Conservation (phyloP, 169 alveolate genomes). For the Cyclospora cayetanensis region DNA sequence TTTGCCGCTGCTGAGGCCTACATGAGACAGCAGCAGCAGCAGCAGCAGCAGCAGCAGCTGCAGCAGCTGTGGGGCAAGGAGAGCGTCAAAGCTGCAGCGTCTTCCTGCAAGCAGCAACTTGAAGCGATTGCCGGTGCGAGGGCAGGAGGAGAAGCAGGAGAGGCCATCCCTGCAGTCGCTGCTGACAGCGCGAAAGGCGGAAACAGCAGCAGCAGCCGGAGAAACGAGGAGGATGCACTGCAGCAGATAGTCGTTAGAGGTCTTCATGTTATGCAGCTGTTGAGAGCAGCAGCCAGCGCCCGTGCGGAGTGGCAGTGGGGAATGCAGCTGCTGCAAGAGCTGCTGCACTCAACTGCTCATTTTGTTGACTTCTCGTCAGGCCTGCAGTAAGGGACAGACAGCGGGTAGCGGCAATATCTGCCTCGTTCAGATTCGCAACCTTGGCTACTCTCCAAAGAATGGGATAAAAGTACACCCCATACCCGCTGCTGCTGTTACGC, state of each 20-base stretch:
- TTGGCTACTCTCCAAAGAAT: background rate
- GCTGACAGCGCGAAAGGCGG: slow-evolving; percentile 1
- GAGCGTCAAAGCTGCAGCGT: background rate
- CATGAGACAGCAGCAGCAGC: background rate
- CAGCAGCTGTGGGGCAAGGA: background rate
- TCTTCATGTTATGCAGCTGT: slow-evolving; percentile 18
- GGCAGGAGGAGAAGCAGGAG: background rate
- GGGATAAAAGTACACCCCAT: background rate
- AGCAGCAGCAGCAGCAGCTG: background rate
- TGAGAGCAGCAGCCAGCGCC: background rate
- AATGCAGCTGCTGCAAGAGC: background rate
- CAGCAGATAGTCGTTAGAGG: slow-evolving; percentile 1
- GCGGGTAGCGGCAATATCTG: background rate
- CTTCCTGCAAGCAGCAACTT: slow-evolving; percentile 12
- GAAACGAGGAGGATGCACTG: background rate
- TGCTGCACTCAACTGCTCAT: slow-evolving; percentile 33
- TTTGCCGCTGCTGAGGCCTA: slow-evolving; percentile 38
- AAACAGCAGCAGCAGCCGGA: slow-evolving; percentile 48
- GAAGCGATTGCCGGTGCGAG: background rate
- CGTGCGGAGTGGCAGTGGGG: background rate
- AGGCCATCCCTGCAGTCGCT: background rate
- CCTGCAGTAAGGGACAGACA: slow-evolving; percentile 11
- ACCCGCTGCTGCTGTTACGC: background rate
- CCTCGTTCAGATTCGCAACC: background rate
- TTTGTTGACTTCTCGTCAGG: background rate